These are phyloP conservation scores for Mycena pura DNA, from an alignment of 768 basidiomycete genomes.

Conservation along the genomic window DNA sequence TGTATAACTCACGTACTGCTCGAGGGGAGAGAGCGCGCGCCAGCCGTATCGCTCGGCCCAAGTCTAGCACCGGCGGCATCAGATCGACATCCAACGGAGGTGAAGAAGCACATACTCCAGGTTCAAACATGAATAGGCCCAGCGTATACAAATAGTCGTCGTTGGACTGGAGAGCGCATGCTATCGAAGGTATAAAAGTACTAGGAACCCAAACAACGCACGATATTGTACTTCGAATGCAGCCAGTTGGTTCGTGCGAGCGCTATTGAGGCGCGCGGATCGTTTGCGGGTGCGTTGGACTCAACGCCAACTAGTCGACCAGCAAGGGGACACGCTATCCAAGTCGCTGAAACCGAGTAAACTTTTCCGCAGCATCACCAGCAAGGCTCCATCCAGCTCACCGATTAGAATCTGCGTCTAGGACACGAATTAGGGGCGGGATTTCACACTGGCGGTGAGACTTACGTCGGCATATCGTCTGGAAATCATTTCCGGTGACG, in stretches of 20 bases:
- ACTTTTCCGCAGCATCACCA: not conserved
- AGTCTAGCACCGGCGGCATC: conserved; percentile 29
- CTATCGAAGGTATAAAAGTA: not conserved
- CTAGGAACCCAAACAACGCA: conserved; percentile 26
- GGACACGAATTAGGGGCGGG: not conserved
- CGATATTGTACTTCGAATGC: conserved; percentile 50
- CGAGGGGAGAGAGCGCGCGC: conserved; percentile 51
- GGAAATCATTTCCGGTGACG: conserved; percentile 41
- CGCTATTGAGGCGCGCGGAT: conserved; percentile 49
- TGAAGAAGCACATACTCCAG: conserved; percentile 38
- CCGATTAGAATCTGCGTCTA: conserved; percentile 55
- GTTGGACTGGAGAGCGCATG: conserved; percentile 34
- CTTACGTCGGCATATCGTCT: conserved; percentile 57
- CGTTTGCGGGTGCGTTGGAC: conserved; percentile 34
- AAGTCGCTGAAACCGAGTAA: conserved; percentile 38
- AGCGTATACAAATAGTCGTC: conserved; percentile 53
- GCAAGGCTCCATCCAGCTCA: conserved; percentile 23
- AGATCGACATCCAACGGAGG: not conserved
- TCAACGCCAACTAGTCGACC: conserved; percentile 24
- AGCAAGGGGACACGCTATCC: conserved; percentile 41
- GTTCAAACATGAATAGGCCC: conserved; percentile 46
- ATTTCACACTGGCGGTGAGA: not conserved
- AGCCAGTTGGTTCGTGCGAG: conserved; percentile 50
- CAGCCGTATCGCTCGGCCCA: conserved; percentile 53
- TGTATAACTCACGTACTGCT: conserved; percentile 41